Conservation (phyloP, 192 early-diverging fungal genomes). For the Coemansia sp. region DNA sequence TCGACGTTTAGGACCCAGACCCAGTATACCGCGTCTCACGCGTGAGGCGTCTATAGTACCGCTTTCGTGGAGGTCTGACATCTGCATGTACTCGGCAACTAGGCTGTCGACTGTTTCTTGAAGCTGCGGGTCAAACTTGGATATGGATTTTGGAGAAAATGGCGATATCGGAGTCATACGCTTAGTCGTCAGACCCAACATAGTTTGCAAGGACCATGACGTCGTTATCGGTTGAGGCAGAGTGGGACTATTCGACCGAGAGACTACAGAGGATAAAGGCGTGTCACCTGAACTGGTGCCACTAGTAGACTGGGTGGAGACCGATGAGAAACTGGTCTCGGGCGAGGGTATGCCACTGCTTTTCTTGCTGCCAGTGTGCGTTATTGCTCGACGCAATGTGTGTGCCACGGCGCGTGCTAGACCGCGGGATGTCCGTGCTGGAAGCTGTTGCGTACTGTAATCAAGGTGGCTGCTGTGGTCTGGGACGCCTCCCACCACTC, state of each 20-base stretch:
- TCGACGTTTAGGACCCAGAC: constrained; percentile 13
- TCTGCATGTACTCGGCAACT: constrained; percentile 30
- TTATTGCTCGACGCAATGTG: constrained; percentile 1
- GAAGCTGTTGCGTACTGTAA: not conserved
- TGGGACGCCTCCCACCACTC: not conserved
- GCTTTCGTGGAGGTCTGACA: constrained; percentile 20
- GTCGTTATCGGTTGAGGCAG: not conserved
- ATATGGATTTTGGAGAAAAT: not conserved
- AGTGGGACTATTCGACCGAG: not conserved
- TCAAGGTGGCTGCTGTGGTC: not conserved
- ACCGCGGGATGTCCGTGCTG: not conserved
- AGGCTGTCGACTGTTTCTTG: constrained; percentile 1
- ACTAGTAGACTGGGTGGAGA: not conserved
- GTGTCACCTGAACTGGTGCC: not conserved
- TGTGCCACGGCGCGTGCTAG: constrained; percentile 2
- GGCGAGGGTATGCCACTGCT: not conserved
- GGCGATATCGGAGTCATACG: not conserved
- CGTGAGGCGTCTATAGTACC: constrained; percentile 31
- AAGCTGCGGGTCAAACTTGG: not conserved
- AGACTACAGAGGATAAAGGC: not conserved
- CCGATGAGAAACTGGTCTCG: constrained; percentile 1
- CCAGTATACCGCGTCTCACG: constrained; percentile 3
- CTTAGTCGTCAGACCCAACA: not conserved
- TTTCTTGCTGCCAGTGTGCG: not conserved
- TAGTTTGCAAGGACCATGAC: constrained; percentile 1